Evolutionary conservation across 345 rosid species (phyloP).

Genomic region (Rhodomyrtus tomentosa): DNA sequence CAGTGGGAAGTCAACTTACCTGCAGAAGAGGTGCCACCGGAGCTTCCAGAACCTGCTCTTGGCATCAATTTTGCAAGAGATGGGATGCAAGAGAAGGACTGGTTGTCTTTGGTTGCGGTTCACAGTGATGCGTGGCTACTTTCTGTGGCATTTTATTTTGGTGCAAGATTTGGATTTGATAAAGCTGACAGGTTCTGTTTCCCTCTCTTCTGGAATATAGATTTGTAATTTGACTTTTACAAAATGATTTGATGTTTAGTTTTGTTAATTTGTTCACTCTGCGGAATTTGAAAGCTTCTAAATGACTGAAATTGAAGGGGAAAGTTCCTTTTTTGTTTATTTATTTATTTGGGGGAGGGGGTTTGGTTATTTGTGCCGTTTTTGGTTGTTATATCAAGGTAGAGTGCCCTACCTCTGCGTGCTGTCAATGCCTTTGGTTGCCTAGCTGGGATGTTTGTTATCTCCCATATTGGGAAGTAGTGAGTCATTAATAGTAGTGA

Average conservation of each 20-base stretch:
- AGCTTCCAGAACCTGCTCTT: slow-evolving; percentile 52
- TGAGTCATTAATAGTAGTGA: neutral
- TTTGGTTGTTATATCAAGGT: neutral
- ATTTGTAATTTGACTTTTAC: neutral
- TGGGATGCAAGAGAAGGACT: slow-evolving; percentile 59
- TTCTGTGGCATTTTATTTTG: slow-evolving; percentile 49
- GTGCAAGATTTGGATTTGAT: slow-evolving; percentile 46
- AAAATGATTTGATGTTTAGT: neutral
- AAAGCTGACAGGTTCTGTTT: slow-evolving; percentile 39
- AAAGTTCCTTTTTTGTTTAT: fast-evolving
- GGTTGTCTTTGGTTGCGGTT: slow-evolving; percentile 48
- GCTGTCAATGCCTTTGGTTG: neutral
- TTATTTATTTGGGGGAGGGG: neutral
- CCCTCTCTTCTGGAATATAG: neutral
- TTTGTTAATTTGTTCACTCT: neutral
- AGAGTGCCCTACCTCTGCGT: neutral
- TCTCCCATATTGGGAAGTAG: neutral
- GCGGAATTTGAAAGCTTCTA: neutral
- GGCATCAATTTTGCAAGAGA: slow-evolving; percentile 57
- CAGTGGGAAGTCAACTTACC: slow-evolving; percentile 58
- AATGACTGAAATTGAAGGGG: neutral
- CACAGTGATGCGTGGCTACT: slow-evolving; percentile 55
- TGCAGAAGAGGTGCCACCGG: slow-evolving; percentile 60
- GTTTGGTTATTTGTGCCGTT: neutral
- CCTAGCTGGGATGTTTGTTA: neutral